Percentiles rank a stretch among this genome's conserved stretches.
Evolutionary conservation across 2,329 filamentous ascomycete species (phyloP).

Genomic region (Ophiostoma sp.): DNA sequence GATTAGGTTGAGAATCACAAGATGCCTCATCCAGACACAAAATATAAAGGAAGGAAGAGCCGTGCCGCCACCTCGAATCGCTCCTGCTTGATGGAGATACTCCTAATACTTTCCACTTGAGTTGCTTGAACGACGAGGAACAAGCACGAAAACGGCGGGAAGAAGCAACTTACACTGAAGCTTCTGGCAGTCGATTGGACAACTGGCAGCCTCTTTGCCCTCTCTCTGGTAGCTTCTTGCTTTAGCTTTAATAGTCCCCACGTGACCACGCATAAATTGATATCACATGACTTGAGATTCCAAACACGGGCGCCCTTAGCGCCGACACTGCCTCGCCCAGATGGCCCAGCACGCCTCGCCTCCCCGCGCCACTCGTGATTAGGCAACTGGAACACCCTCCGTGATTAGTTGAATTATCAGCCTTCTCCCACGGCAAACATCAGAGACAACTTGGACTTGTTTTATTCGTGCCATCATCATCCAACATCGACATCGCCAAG

Average conservation of each 20-base stretch:
- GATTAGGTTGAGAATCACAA: neutral
- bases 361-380: slow-evolving; percentile 25
- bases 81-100: neutral
- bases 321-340: slow-evolving; percentile 5
- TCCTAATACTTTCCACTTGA: too few relatives aligned
- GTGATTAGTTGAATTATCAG: slow-evolving; percentile 12
- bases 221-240: neutral
- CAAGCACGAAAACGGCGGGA: too few relatives aligned
- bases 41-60: neutral
- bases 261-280: neutral
- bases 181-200: neutral
- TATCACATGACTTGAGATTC: slow-evolving; percentile 14
- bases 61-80: neutral
- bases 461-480: neutral
- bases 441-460: neutral
- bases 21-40: neutral
- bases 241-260: neutral
- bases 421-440: neutral
- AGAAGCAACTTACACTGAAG: neutral
- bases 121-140: neutral
- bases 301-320: slow-evolving; percentile 4
- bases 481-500: neutral
- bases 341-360: too few relatives aligned
- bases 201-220: neutral
- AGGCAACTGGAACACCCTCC: slow-evolving; percentile 11